These are phyloP conservation scores for Fusarium concolor DNA, from an alignment of 2,329 filamentous ascomycete genomes.

Conservation along the genomic window DNA sequence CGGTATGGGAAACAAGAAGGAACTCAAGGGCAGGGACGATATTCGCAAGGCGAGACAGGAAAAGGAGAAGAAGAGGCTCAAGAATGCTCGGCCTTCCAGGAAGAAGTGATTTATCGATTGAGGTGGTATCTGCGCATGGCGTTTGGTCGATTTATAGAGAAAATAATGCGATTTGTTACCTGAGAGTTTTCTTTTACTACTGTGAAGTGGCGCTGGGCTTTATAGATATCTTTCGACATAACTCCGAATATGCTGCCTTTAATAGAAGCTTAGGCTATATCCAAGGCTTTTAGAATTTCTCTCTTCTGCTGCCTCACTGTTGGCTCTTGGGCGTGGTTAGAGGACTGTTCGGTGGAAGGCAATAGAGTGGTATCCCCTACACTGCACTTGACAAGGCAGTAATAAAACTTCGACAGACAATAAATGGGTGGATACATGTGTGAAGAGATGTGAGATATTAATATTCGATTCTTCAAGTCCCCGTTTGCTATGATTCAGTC, in stretches of 20 bases:
- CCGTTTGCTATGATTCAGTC: not conserved
- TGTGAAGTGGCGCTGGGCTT: not conserved
- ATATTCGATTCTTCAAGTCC: not conserved
- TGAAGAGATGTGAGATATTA: not conserved
- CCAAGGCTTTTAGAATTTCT: too few relatives aligned
- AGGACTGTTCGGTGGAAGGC: too few relatives aligned
- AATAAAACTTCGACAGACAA: not conserved
- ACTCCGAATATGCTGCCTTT: too few relatives aligned
- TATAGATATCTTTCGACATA: too few relatives aligned
- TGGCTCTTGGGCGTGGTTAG: too few relatives aligned
- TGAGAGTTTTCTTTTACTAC: not conserved
- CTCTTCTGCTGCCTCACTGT: too few relatives aligned
- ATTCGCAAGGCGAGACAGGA: slow-evolving; percentile 84
- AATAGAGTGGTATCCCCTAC: too few relatives aligned
- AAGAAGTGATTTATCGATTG: slow-evolving; percentile 56
- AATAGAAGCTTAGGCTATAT: too few relatives aligned
- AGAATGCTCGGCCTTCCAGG: slow-evolving; percentile 86
- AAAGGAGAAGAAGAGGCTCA: slow-evolving; percentile 80
- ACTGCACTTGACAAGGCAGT: too few relatives aligned
- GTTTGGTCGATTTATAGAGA: slow-evolving; percentile 35
- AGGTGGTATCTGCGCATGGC: slow-evolving; percentile 21
- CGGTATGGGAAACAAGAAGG: slow-evolving; percentile 76
- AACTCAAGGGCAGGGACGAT: slow-evolving; percentile 85
- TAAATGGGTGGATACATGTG: not conserved
- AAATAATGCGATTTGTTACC: slow-evolving; percentile 11